Conservation (phyloP, 2,329 filamentous ascomycete genomes). For the Curvularia hawaiiensis region DNA sequence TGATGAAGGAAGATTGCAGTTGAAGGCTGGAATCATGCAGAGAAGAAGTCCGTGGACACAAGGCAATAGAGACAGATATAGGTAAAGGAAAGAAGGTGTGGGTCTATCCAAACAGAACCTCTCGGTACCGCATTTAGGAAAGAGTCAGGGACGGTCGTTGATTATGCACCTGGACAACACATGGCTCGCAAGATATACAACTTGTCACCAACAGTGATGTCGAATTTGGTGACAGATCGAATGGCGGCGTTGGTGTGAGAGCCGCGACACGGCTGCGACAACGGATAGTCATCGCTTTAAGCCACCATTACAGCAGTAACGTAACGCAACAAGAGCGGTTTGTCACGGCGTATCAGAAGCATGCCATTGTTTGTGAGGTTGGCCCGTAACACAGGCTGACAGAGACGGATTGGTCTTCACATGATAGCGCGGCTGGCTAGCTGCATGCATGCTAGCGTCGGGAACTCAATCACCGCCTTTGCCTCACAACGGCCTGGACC, state of each 20-base stretch:
- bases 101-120: neutral
- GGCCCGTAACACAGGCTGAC: neutral
- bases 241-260: neutral
- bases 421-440: slow-evolving; percentile 23
- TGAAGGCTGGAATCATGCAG: neutral
- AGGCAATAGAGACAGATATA: neutral
- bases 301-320: neutral
- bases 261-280: slow-evolving; percentile 14
- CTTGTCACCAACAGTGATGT: neutral
- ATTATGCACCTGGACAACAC: neutral
- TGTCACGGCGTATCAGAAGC: neutral
- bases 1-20: neutral
- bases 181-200: neutral
- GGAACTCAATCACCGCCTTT: slow-evolving; percentile 15
- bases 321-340: neutral
- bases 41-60: neutral
- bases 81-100: neutral
- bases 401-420: slow-evolving; percentile 11
- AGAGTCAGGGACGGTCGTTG: neutral
- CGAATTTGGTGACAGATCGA: slow-evolving; percentile 21
- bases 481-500: slow-evolving; percentile 24
- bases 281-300: slow-evolving; percentile 3
- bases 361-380: neutral
- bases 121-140: neutral
- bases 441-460: slow-evolving; percentile 15